phyloP scores from a whole-genome alignment of 1,139 yeast species.

The Taphrina sp. region DNA sequence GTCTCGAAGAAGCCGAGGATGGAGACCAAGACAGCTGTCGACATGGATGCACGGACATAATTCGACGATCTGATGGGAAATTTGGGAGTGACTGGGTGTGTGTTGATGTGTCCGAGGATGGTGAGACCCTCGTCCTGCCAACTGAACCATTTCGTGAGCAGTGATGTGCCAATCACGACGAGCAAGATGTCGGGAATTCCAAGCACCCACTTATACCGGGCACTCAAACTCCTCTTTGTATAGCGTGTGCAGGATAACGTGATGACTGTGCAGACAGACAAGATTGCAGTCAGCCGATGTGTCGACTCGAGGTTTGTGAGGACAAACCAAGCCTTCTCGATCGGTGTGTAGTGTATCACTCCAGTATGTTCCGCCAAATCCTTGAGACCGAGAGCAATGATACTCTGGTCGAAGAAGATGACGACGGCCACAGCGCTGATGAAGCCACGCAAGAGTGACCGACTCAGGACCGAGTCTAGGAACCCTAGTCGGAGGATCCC shows the following conservation, averaged over 20 bases:
- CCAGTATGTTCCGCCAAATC: constrained; percentile 47
- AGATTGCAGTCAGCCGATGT: constrained; percentile 43
- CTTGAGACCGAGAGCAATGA: constrained; percentile 68
- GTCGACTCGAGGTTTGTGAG: constrained; percentile 47
- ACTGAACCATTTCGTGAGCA: constrained; percentile 54
- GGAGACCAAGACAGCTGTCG: constrained; percentile 64
- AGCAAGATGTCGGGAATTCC: constrained; percentile 81
- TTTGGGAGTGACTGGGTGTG: constrained; percentile 47
- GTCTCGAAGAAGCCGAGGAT: constrained; percentile 90
- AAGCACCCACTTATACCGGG: constrained; percentile 42
- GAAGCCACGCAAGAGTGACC: constrained; percentile 81
- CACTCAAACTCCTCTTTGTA: constrained; percentile 38
- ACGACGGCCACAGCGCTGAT: constrained; percentile 91
- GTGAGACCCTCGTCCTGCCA: constrained; percentile 62
- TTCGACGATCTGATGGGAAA: constrained; percentile 51
- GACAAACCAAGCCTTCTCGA: constrained; percentile 65
- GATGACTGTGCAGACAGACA: constrained; percentile 44
- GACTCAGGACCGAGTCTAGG: constrained; percentile 79
- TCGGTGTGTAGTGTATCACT: constrained; percentile 68
- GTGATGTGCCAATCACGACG: constrained; percentile 64
- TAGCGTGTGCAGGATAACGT: constrained; percentile 42
- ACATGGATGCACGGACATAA: constrained; percentile 46
- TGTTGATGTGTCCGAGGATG: constrained; percentile 66
- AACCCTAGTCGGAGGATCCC: constrained; percentile 86
- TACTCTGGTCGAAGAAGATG: constrained; percentile 75